phyloP scores from a whole-genome alignment of 225 moss, liverwort and hornwort species.

The Asterella californica region DNA sequence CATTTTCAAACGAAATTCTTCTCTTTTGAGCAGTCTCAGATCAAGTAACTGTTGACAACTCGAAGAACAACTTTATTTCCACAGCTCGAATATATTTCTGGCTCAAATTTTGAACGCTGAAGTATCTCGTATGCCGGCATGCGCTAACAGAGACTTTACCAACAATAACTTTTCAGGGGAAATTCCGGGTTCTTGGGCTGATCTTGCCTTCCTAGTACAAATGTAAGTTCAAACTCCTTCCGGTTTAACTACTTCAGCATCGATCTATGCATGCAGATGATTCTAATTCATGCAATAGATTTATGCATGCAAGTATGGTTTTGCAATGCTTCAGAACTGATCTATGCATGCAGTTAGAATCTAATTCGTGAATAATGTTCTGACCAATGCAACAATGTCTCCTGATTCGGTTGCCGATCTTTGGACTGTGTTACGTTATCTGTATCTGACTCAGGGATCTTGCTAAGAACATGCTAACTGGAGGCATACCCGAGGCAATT shows the following conservation, averaged over 20 bases:
- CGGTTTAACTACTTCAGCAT: too few species aligned
- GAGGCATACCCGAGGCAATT: neutral
- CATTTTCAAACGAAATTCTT: too few species aligned
- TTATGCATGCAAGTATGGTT: too few species aligned
- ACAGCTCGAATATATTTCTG: neutral
- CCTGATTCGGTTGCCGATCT: too few species aligned
- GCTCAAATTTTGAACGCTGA: neutral
- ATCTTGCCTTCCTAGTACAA: neutral
- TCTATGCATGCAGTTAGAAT: too few species aligned
- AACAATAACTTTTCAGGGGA: conserved; percentile 8
- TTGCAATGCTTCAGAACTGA: too few species aligned
- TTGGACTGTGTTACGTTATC: too few species aligned
- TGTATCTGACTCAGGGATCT: neutral
- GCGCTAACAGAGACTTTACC: neutral
- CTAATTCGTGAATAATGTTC: too few species aligned
- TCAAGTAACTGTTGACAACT: neutral
- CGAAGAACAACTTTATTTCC: neutral
- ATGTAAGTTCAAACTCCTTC: conserved; percentile 6
- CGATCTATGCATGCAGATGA: too few species aligned
- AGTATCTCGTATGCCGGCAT: neutral
- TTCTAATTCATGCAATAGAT: too few species aligned
- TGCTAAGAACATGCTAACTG: neutral
- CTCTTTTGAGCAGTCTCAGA: too few species aligned
- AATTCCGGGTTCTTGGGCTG: neutral
- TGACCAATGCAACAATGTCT: too few species aligned